Evolutionary conservation across 495 filamentous ascomycete genomes (phyloP), one percentile per base, ranked within the genome.

Genomic region (Podospora pseudoanserina): DNA sequence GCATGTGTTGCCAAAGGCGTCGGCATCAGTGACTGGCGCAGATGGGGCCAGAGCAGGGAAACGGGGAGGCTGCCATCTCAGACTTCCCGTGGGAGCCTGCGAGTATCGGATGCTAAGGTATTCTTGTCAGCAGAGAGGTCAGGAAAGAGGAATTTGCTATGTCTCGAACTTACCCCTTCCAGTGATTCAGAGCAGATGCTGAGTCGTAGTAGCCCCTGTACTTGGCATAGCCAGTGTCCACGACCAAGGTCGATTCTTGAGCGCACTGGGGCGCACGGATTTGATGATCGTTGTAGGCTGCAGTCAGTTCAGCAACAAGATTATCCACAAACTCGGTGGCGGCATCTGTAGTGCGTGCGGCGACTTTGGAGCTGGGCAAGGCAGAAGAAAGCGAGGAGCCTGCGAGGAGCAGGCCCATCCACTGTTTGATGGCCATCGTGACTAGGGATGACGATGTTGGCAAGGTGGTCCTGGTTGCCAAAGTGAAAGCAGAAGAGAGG

Each of bases 161-260:
- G 56, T 18, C 18, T 20, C 7, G 23, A 19, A 57, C 75, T 55
- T 59, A 79, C 79, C 79, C 76, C 66, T 77, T 79, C 78, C 78
- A 81, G 60, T 72, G 70, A 71, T 81, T 80, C 27, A 81, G 63
- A 7, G 74, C 76, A 23, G 69, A 75, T 0, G 78, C 67, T 0
- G 72, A 27, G 60, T 80, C 74, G 57, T 71, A 68, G 28, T 73
- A 75, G 19, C 79, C 79, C 34, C 76, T 67, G 63, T 82, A 80
- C 64, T 76, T 80, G 63, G 79, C 79, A 60, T 82, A 81, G 28
- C 79, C 79, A 16, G 79, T 61, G 69, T 80, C 67, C 53, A 80
- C 78, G 3, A 74, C 72, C 54, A 77, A 54, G 11, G 65, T 68
- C 1, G 39, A 28, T 15, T 28, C 15, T 11, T 67, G 66, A 9